phyloP scores from a whole-genome alignment of 805 yeast species.

The Kregervanrija delftensis region DNA sequence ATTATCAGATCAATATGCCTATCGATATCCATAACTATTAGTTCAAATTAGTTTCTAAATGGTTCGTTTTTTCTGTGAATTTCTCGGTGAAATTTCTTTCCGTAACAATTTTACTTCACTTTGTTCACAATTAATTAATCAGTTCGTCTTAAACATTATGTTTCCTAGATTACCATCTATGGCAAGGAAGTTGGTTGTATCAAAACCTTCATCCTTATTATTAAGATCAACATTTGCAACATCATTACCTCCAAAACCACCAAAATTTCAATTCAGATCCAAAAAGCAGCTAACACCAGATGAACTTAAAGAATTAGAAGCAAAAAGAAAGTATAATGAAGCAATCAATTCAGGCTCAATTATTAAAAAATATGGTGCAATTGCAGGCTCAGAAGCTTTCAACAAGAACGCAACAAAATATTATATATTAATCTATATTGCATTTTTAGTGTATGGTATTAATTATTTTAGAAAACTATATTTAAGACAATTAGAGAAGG shows the following conservation, averaged over 20 bases:
- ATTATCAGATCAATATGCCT: too few relatives aligned
- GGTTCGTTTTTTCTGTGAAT: too few relatives aligned
- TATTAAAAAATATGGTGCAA: slow-evolving; percentile 45
- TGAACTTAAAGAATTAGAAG: slow-evolving; percentile 23
- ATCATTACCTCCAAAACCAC: slow-evolving; percentile 11
- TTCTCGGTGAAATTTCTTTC: too few relatives aligned
- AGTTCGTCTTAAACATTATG: too few relatives aligned
- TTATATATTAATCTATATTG: slow-evolving; percentile 52
- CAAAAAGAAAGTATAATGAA: slow-evolving; percentile 23
- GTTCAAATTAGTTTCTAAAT: too few relatives aligned
- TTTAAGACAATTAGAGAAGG: slow-evolving; percentile 55
- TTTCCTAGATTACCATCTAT: too few relatives aligned
- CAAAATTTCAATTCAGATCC: slow-evolving; percentile 24
- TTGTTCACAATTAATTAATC: too few relatives aligned
- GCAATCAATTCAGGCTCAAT: slow-evolving; percentile 28
- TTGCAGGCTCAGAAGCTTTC: slow-evolving; percentile 47
- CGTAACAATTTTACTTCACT: too few relatives aligned
- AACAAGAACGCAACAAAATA: slow-evolving; percentile 57
- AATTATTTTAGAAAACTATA: slow-evolving; percentile 62
- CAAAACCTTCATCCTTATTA: too few relatives aligned
- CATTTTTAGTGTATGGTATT: slow-evolving; percentile 52
- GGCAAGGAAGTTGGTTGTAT: too few relatives aligned
- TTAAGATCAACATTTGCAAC: neutral
- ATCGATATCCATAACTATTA: too few relatives aligned
- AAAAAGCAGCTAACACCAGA: slow-evolving; percentile 23